Conservation (phyloP, 805 yeast species). For the Metschnikowia kofuensis region DNA sequence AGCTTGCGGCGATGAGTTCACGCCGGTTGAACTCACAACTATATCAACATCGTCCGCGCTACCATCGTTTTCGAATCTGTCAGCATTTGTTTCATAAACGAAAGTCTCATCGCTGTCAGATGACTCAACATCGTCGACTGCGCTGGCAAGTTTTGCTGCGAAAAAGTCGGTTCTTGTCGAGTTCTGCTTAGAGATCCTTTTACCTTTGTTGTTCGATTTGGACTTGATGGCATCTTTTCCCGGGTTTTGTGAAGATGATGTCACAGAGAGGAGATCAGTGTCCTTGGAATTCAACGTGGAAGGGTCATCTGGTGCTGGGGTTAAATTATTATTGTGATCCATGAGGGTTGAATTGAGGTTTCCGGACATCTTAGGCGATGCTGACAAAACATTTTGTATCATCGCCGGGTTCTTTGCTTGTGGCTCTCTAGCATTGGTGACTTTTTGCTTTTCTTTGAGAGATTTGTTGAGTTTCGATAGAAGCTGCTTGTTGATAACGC, state of each 20-base stretch:
- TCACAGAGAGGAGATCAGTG: slow-evolving; percentile 1
- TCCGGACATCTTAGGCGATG: slow-evolving; percentile 26
- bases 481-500: slow-evolving; percentile 26
- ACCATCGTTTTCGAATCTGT: slow-evolving; percentile 22
- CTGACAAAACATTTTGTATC: slow-evolving; percentile 35
- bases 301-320: not conserved
- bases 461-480: slow-evolving; percentile 43
- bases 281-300: slow-evolving; percentile 1
- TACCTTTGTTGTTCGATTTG: slow-evolving; percentile 21
- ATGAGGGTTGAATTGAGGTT: not conserved
- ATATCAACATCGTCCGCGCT: slow-evolving; percentile 3
- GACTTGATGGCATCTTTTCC: slow-evolving; percentile 10
- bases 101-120: slow-evolving; percentile 93
- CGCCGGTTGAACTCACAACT: not conserved
- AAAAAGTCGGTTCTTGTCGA: slow-evolving; percentile 87
- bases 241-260: slow-evolving; percentile 3
- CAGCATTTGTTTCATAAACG: slow-evolving; percentile 69
- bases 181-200: slow-evolving; percentile 42
- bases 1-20: not conserved
- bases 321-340: slow-evolving; percentile 1
- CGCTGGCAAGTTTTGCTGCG: slow-evolving; percentile 92
- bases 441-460: slow-evolving; percentile 41
- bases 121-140: slow-evolving; percentile 84
- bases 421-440: slow-evolving; percentile 35
- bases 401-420: slow-evolving; percentile 34